Conservation (phyloP, 177 flowering plant species). For the Tripterygium wilfordii region DNA sequence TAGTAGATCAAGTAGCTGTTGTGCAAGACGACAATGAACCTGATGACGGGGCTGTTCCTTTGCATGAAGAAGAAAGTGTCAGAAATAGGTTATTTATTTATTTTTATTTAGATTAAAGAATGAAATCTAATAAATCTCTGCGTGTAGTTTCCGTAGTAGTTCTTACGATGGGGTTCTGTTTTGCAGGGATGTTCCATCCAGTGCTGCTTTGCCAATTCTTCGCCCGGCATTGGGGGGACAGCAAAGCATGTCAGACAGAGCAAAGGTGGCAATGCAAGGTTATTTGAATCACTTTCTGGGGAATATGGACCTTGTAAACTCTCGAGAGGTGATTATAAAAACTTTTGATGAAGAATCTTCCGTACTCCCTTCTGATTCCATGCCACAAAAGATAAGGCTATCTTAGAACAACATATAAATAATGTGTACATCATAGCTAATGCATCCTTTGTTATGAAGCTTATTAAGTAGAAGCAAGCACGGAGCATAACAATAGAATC, state of each 20-base stretch:
- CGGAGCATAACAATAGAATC: too few relatives aligned
- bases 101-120: too few relatives aligned
- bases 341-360: neutral
- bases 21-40: slow-evolving; percentile 81
- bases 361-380: too few relatives aligned
- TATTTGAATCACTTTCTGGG: slow-evolving; percentile 89
- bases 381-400: too few relatives aligned
- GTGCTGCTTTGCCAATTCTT: slow-evolving; percentile 77
- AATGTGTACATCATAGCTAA: too few relatives aligned
- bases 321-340: slow-evolving; percentile 55
- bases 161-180: slow-evolving; percentile 19
- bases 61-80: slow-evolving; percentile 58
- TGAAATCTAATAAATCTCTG: neutral
- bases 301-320: slow-evolving; percentile 83
- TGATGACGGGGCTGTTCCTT: slow-evolving; percentile 69
- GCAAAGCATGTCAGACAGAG: slow-evolving; percentile 67
- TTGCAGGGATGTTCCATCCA: slow-evolving; percentile 85
- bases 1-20: slow-evolving; percentile 70
- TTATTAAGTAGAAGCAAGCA: too few relatives aligned
- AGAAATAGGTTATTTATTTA: slow-evolving; percentile 63
- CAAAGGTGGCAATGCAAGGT: slow-evolving; percentile 90
- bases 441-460: too few relatives aligned
- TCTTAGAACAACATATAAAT: too few relatives aligned
- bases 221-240: slow-evolving; percentile 83
- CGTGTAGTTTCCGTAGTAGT: slow-evolving; percentile 9